Evolutionary conservation across 495 filamentous ascomycete species (phyloP).

Genomic region (Daldinia concentrica): DNA sequence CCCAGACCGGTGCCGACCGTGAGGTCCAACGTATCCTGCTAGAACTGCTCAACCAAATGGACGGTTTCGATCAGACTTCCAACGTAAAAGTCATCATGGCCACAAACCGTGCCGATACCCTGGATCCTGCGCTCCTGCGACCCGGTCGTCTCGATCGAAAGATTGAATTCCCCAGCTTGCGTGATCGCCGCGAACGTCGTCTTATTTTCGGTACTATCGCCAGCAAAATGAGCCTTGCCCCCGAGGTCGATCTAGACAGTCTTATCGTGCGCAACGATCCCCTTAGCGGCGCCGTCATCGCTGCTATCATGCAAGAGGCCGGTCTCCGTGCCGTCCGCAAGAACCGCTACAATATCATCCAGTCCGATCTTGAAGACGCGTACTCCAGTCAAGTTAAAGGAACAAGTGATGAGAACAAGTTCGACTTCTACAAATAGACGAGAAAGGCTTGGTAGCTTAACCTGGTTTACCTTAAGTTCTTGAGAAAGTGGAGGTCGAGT

Average conservation of each 20-base stretch:
- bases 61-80: conserved; percentile 97
- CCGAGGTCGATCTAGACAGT: conserved; percentile 94
- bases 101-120: conserved; percentile 95
- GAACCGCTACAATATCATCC: conserved; percentile 99
- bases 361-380: conserved; percentile 92
- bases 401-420: conserved; percentile 79
- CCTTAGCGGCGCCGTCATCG: conserved; percentile 92
- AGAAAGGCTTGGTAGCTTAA: not conserved
- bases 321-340: conserved; percentile 94
- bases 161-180: conserved; percentile 94
- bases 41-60: conserved; percentile 98
- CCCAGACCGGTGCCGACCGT: conserved; percentile 95
- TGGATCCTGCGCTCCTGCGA: conserved; percentile 92
- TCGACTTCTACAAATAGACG: conserved; percentile 71
- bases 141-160: conserved; percentile 96
- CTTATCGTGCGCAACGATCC: conserved; percentile 97
- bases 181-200: conserved; percentile 90
- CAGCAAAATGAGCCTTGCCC: conserved; percentile 92
- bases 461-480: not conserved
- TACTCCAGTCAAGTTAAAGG: conserved; percentile 96
- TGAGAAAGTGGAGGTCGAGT: not conserved
- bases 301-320: conserved; percentile 99
- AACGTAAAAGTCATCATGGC: conserved; percentile 99
- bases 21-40: conserved; percentile 98
- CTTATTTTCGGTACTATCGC: conserved; percentile 98